Conservation (phyloP, 108 stramenopile genomes). For the Stephanodiscus minutulus region DNA sequence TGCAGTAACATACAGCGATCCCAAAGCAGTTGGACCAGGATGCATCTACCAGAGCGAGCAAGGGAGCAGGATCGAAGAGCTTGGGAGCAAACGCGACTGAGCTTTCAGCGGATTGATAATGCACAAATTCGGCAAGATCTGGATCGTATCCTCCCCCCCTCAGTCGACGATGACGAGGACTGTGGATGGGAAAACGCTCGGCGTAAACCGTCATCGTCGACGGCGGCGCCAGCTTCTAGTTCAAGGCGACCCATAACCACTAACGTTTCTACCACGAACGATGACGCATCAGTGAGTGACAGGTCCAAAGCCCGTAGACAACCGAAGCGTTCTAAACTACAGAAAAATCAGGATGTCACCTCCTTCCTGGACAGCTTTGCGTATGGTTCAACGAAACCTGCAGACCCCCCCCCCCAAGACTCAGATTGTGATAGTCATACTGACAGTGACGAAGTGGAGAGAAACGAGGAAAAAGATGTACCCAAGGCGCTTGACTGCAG, state of each 20-base stretch:
- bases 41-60: constrained; percentile 13
- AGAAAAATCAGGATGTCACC: constrained; percentile 16
- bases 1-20: background rate
- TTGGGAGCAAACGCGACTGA: constrained; percentile 43
- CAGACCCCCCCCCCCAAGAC: background rate
- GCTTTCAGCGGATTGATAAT: constrained; percentile 30
- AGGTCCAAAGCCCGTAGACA: background rate
- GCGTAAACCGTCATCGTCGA: background rate
- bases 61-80: constrained; percentile 22
- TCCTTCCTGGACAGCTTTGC: constrained; percentile 34
- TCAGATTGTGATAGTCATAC: background rate
- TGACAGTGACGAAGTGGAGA: constrained; percentile 11
- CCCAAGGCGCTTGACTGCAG: background rate
- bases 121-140: constrained; percentile 20
- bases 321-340: constrained; percentile 20
- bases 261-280: background rate
- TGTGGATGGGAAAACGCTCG: background rate
- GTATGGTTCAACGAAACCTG: constrained; percentile 14
- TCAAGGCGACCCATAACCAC: background rate
- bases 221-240: background rate
- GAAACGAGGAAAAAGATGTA: background rate
- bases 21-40: background rate
- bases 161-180: background rate
- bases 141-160: constrained; percentile 18
- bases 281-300: background rate